Base-by-base conservation (phyloP, 306 rosid genomes). In the Crataegus laevigata region DNA sequence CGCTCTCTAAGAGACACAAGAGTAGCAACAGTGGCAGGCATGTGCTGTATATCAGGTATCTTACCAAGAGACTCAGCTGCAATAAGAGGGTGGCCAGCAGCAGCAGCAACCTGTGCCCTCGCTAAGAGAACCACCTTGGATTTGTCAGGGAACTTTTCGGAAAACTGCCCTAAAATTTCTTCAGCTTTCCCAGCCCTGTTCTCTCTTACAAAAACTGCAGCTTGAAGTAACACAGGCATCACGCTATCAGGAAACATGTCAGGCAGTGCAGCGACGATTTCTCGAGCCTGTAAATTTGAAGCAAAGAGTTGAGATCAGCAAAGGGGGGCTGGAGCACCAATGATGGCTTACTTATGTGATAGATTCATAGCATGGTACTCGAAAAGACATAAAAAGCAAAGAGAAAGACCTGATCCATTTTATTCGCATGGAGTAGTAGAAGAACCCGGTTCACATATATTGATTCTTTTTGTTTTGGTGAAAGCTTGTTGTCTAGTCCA, bases 81-180 rank as follows among this genome's bases (percentile, higher is more conserved):
- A 74, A 92, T 80, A 76, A 90, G 93, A 75, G 88, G 96, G 62
- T 90, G 97, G 72, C 91, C 87, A 47, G 96, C 96, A 34, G 93
- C 96, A 32, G 99, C 94, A 73, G 99, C 97, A 73, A 94, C 88
- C 91, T 94, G 99, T 50, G 99, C 96, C 87, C 96, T 83, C 25
- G 89, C 93, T 73, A 94, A 79, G 70, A 86, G 86, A 83, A 89
- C 80, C 75, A 87, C 73, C 83, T 82, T 88, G 73, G 93, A 89
- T 81, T 82, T 94, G 69, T 88, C 96, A 62, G 96, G 96, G 81
- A 88, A 89, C 82, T 83, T 89, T 62, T 84, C 88, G 13, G 96
- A 92, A 88, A 82, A 90, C 80, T 90, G 93, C 3, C 80, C 86
- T 36, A 94, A 86, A 72, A 92, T 75, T 83, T 94, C 99, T 80